phyloP scores from a whole-genome alignment of 2,329 filamentous ascomycete genomes.

The Aureobasidium sp. region DNA sequence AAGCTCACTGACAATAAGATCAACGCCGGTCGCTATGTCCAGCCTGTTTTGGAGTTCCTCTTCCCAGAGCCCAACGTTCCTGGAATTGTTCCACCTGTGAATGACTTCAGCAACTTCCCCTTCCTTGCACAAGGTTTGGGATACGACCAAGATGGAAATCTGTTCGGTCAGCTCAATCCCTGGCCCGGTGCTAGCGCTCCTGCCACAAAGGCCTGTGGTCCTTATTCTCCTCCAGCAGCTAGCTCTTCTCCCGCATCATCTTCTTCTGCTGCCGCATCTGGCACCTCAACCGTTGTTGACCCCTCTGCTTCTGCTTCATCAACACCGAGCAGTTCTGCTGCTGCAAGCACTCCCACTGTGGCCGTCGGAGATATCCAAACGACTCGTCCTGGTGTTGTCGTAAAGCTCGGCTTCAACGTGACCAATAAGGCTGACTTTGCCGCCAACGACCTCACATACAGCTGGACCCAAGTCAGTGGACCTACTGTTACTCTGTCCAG shows the following conservation, averaged over 20 bases:
- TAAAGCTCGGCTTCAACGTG: slow-evolving; percentile 25
- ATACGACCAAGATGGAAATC: slow-evolving; percentile 19
- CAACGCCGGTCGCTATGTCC: slow-evolving; percentile 33
- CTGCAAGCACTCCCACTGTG: slow-evolving; percentile 19
- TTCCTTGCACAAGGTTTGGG: slow-evolving; percentile 25
- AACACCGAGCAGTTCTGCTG: slow-evolving; percentile 14
- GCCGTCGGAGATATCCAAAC: slow-evolving; percentile 17
- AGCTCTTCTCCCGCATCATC: slow-evolving; percentile 10
- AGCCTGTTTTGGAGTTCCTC: slow-evolving; percentile 36
- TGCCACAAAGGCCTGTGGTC: slow-evolving; percentile 16
- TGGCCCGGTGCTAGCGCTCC: slow-evolving; percentile 27
- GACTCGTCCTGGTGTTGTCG: slow-evolving; percentile 23
- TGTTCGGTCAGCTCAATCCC: slow-evolving; percentile 31
- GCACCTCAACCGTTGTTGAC: slow-evolving; percentile 18
- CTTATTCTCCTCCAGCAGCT: slow-evolving; percentile 10
- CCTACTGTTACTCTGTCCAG: slow-evolving; percentile 20
- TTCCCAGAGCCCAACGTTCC: slow-evolving; percentile 35
- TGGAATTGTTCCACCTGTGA: slow-evolving; percentile 25
- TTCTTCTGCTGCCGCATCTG: slow-evolving; percentile 22
- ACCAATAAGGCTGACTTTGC: slow-evolving; percentile 17
- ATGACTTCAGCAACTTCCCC: slow-evolving; percentile 29
- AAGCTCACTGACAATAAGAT: slow-evolving; percentile 31
- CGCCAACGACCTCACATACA: slow-evolving; percentile 22
- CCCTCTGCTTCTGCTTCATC: slow-evolving; percentile 18
- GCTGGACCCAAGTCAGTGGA: slow-evolving; percentile 25